phyloP scores from a whole-genome alignment of 768 basidiomycete species.

The Terana coerulea region DNA sequence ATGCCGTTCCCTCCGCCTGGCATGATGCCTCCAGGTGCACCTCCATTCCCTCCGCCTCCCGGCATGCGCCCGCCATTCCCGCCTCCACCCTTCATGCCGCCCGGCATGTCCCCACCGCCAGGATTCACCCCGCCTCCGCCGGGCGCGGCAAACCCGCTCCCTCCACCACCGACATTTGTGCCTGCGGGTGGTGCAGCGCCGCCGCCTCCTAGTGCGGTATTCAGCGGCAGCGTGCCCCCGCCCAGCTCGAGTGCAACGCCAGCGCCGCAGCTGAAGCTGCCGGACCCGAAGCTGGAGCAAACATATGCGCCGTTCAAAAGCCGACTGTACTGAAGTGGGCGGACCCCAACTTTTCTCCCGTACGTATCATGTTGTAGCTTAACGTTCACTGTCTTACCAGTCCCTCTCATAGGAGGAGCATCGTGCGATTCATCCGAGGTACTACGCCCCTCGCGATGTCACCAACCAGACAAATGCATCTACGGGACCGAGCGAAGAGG shows the following conservation, averaged over 20 bases:
- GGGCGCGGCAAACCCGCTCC: slow-evolving; percentile 20
- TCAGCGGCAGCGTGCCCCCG: slow-evolving; percentile 20
- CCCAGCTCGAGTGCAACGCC: too few relatives aligned
- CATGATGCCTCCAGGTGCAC: too few relatives aligned
- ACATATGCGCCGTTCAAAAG: slow-evolving; percentile 75
- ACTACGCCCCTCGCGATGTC: slow-evolving; percentile 49
- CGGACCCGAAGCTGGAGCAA: slow-evolving; percentile 56
- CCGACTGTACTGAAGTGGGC: slow-evolving; percentile 66
- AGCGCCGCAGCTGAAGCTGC: slow-evolving; percentile 38
- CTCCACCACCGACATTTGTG: slow-evolving; percentile 23
- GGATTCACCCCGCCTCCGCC: slow-evolving; percentile 23
- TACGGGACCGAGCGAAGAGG: slow-evolving; percentile 44
- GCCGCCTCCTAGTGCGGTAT: slow-evolving; percentile 22
- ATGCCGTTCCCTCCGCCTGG: too few relatives aligned
- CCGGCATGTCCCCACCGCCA: slow-evolving; percentile 28
- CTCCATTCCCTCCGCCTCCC: slow-evolving; percentile 36
- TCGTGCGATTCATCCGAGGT: slow-evolving; percentile 61
- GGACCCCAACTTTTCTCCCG: slow-evolving; percentile 78
- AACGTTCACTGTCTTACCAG: background rate
- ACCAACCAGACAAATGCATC: slow-evolving; percentile 27
- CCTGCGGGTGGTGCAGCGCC: slow-evolving; percentile 26
- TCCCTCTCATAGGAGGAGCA: slow-evolving; percentile 61
- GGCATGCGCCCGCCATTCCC: slow-evolving; percentile 32
- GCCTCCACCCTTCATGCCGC: slow-evolving; percentile 35
- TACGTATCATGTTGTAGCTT: slow-evolving; percentile 33